phyloP scores from a whole-genome alignment of 257 asterid genomes.

The Eustoma russellianum region DNA sequence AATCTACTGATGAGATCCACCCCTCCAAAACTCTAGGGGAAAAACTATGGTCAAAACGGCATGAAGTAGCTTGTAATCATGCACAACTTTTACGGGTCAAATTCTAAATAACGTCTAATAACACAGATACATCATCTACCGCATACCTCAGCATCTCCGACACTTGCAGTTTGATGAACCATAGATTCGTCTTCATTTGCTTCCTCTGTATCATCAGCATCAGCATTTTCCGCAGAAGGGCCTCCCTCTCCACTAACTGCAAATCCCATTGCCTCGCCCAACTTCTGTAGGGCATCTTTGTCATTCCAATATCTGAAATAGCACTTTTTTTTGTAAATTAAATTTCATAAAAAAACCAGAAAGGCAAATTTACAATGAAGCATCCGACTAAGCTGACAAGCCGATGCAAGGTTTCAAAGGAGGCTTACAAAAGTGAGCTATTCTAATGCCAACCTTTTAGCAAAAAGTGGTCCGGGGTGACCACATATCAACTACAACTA shows the following conservation, averaged over 20 bases:
- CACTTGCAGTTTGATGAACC: slow-evolving; percentile 82
- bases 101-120: neutral
- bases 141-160: slow-evolving; percentile 82
- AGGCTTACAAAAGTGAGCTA: too few relatives aligned
- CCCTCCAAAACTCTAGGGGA: neutral
- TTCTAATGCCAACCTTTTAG: too few relatives aligned
- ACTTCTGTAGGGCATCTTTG: slow-evolving; percentile 68
- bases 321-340: too few relatives aligned
- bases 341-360: too few relatives aligned
- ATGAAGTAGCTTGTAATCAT: neutral
- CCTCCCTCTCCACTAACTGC: slow-evolving; percentile 57
- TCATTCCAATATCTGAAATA: slow-evolving; percentile 82
- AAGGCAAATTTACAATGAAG: too few relatives aligned
- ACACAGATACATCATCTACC: neutral
- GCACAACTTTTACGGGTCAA: too few relatives aligned
- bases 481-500: too few relatives aligned
- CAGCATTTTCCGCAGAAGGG: slow-evolving; percentile 55
- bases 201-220: slow-evolving; percentile 67
- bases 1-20: neutral
- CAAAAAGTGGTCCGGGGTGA: too few relatives aligned
- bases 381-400: too few relatives aligned
- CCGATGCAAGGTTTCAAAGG: too few relatives aligned
- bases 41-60: too few relatives aligned
- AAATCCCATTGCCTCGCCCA: slow-evolving; percentile 97
- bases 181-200: slow-evolving; percentile 76